Percentiles rank a stretch among this genome's conserved stretches.
Conservation (phyloP, 257 asterid genomes). For the Anisodus tanguticus region DNA sequence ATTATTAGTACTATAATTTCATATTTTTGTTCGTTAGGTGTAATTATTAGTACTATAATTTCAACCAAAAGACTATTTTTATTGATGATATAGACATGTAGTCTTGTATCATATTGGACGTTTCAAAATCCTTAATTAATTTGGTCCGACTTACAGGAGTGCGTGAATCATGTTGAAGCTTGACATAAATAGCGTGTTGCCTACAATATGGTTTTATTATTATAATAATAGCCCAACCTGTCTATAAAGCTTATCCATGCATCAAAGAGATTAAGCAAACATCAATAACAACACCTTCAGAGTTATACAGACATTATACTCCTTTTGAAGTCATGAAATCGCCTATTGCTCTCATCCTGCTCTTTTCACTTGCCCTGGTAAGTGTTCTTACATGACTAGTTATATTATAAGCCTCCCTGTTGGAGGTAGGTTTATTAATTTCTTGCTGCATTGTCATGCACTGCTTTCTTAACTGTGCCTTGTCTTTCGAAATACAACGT, state of each 20-base stretch:
- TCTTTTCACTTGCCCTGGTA: not conserved
- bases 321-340: not conserved
- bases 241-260: not conserved
- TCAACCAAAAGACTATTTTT: not conserved
- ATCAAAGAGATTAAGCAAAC: not conserved
- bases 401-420: not conserved
- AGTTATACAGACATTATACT: not conserved
- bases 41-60: not conserved
- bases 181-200: not conserved
- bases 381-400: not conserved
- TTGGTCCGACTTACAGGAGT: not conserved
- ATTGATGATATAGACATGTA: not conserved
- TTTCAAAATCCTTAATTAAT: not conserved
- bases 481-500: too few relatives aligned
- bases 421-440: too few relatives aligned
- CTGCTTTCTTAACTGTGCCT: too few relatives aligned
- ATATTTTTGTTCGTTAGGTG: not conserved
- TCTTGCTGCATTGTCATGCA: too few relatives aligned
- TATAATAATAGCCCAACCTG: not conserved
- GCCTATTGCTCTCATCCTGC: not conserved
- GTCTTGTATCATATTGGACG: not conserved
- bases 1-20: not conserved
- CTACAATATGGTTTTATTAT: not conserved
- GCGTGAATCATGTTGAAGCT: not conserved
- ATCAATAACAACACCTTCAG: not conserved